These are phyloP conservation scores for Lepidium campestre DNA, from an alignment of 441 rosid genomes.

Conservation along the genomic window DNA sequence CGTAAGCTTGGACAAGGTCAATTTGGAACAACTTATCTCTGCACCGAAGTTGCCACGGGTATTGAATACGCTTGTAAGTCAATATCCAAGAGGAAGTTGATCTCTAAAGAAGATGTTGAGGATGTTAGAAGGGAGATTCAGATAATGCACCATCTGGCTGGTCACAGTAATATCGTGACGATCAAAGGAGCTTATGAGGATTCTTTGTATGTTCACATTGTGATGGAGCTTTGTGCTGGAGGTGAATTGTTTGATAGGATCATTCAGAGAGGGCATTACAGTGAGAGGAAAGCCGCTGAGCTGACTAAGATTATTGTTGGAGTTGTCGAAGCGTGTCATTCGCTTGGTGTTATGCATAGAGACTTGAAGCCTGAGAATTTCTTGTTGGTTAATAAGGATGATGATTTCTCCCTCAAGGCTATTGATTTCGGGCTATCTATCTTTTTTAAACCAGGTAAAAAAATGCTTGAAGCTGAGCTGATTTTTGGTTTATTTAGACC, in stretches of 20 bases:
- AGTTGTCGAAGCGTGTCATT: constrained; percentile 91
- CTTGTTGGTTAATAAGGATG: constrained; percentile 83
- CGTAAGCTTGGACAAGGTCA: constrained; percentile 93
- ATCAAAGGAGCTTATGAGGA: constrained; percentile 96
- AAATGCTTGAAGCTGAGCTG: background rate
- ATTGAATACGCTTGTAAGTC: constrained; percentile 88
- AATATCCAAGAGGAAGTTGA: constrained; percentile 86
- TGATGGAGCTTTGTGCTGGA: constrained; percentile 94
- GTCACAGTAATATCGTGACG: constrained; percentile 80
- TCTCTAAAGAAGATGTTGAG: constrained; percentile 85
- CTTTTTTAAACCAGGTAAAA: constrained; percentile 87
- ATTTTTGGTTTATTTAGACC: background rate
- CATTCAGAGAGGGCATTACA: constrained; percentile 90
- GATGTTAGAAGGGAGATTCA: constrained; percentile 96
- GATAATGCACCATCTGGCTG: constrained; percentile 96
- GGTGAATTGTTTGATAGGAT: constrained; percentile 94
- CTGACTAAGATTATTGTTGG: constrained; percentile 86
- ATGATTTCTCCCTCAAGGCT: constrained; percentile 96
- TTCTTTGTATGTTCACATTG: constrained; percentile 69
- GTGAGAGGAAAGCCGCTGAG: constrained; percentile 90
- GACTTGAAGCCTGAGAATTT: constrained; percentile 62
- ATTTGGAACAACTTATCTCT: constrained; percentile 81
- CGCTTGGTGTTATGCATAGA: constrained; percentile 84
- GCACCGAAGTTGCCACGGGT: constrained; percentile 58
- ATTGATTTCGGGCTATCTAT: constrained; percentile 96